These are phyloP conservation scores for Ambrosia hybrid DNA, from an alignment of 140 eudicot genomes.

Conservation along the genomic window DNA sequence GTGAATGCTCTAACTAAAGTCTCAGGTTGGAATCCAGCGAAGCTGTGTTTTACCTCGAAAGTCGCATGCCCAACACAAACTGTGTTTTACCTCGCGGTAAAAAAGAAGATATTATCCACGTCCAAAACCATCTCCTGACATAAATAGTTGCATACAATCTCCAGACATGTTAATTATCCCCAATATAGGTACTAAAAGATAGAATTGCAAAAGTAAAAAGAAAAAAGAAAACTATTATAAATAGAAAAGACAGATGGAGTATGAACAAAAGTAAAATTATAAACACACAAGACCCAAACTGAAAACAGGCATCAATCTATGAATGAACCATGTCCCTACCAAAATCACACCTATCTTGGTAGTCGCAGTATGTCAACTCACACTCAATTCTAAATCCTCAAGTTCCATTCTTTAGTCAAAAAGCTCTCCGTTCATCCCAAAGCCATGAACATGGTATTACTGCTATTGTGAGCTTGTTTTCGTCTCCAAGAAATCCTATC, in stretches of 20 bases:
- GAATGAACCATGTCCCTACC: constrained; percentile 31
- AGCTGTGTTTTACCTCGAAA: too few species aligned
- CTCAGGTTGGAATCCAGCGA: too few species aligned
- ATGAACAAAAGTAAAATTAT: constrained; percentile 8
- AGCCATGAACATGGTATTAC: constrained; percentile 11
- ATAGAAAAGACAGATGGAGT: neutral
- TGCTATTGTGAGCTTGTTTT: neutral
- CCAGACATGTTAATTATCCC: too few species aligned
- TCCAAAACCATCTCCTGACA: too few species aligned
- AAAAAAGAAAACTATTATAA: neutral
- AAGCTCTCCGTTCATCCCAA: constrained; percentile 18
- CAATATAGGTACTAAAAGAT: neutral
- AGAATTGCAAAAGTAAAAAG: neutral
- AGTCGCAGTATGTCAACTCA: constrained; percentile 1
- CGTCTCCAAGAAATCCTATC: constrained; percentile 1
- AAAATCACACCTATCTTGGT: constrained; percentile 20
- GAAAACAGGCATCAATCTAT: constrained; percentile 25
- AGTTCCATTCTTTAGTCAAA: constrained; percentile 12
- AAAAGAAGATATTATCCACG: too few species aligned
- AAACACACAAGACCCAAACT: constrained; percentile 13
- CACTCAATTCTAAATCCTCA: constrained; percentile 6
- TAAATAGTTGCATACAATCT: too few species aligned
- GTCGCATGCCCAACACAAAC: too few species aligned
- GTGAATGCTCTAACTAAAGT: too few species aligned
- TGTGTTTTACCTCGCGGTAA: too few species aligned